phyloP scores from a whole-genome alignment of 345 rosid species.

The Populus pruinosa region DNA sequence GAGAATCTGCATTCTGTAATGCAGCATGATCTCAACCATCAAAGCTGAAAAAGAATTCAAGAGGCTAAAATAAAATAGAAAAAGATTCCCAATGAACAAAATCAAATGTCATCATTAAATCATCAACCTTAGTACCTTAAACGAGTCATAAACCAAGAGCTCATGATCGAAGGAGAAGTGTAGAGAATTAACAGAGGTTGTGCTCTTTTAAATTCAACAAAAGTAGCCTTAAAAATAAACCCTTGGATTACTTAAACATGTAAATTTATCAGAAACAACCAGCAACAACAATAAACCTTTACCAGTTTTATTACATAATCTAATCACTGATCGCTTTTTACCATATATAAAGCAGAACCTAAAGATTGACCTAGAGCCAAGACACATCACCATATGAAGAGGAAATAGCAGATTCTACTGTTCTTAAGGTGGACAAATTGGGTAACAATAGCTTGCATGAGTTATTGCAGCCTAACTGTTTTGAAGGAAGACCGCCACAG shows the following conservation, averaged over 20 bases:
- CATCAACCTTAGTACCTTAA: background rate
- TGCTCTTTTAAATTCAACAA: background rate
- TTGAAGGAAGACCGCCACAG: background rate
- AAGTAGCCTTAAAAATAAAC: no score
- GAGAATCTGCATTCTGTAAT: no score
- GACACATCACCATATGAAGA: background rate
- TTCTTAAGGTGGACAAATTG: no score
- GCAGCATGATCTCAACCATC: no score
- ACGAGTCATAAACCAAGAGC: background rate
- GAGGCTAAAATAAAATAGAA: no score
- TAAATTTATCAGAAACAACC: background rate
- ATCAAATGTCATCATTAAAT: background rate
- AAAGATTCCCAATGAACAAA: no score
- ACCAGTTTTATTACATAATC: no score
- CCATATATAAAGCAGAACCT: background rate
- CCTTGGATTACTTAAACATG: background rate
- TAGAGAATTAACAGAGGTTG: background rate
- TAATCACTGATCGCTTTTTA: background rate
- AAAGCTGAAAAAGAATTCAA: no score
- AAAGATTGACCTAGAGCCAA: background rate
- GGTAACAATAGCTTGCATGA: background rate
- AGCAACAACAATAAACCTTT: background rate
- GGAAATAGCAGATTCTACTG: background rate
- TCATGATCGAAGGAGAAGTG: background rate
- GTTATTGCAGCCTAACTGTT: background rate